Conservation (phyloP, 163 green algal species). For the Chloromonas sp. region DNA sequence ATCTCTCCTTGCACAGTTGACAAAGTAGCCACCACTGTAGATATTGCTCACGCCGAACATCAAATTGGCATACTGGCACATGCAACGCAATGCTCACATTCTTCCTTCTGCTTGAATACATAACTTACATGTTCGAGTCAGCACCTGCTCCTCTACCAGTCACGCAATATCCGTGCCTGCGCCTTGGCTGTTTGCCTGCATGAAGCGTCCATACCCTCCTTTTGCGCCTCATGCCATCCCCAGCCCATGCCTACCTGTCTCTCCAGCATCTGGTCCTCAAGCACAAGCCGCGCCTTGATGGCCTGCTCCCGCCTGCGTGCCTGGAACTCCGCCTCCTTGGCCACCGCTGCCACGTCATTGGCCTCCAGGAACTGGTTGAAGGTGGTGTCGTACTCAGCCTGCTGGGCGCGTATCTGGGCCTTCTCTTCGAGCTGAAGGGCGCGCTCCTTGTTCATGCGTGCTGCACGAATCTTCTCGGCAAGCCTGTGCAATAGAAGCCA, state of each 20-base stretch:
- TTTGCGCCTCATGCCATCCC: too few relatives aligned
- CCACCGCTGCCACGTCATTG: constrained; percentile 3
- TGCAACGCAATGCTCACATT: too few relatives aligned
- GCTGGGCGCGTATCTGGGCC: constrained; percentile 24
- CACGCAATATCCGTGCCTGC: too few relatives aligned
- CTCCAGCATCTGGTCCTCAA: constrained; percentile 63
- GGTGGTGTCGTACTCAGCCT: constrained; percentile 42
- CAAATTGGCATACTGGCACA: too few relatives aligned
- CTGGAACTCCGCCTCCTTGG: constrained; percentile 26
- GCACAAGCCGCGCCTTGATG: constrained; percentile 32
- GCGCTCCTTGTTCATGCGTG: constrained; percentile 60
- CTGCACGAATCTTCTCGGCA: constrained; percentile 53
- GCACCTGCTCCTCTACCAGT: too few relatives aligned
- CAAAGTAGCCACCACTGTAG: too few relatives aligned
- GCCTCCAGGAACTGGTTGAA: constrained; percentile 31
- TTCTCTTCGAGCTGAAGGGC: constrained; percentile 52
- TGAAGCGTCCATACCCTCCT: too few relatives aligned
- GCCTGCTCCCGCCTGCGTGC: constrained; percentile 30
- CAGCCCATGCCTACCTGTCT: constrained; percentile 16
- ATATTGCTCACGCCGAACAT: too few relatives aligned
- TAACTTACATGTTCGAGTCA: too few relatives aligned
- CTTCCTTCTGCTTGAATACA: too few relatives aligned
- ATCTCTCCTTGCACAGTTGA: too few relatives aligned
- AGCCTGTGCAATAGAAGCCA: constrained; percentile 31
- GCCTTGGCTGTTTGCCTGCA: too few relatives aligned